Percentiles rank a stretch among this genome's conserved stretches.
Conservation (phyloP, 1,139 yeast genomes). For the Geotrichum carabidarum region DNA sequence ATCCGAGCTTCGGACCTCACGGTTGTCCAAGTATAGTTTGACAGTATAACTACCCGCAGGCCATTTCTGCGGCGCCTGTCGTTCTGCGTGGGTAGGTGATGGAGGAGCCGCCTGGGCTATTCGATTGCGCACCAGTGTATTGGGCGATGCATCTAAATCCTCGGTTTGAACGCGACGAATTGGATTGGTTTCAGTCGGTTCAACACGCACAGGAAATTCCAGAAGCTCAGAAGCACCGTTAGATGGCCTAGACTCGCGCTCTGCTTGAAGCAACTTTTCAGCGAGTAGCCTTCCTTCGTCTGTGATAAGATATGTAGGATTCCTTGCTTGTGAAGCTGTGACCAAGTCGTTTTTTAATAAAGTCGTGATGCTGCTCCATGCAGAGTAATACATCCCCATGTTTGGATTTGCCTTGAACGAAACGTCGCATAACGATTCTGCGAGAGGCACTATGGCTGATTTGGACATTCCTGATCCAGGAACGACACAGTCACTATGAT, state of each 20-base stretch:
- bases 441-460: conserved; percentile 53
- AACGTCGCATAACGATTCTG: conserved; percentile 57
- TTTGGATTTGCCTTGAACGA: conserved; percentile 63
- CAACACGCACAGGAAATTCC: neutral
- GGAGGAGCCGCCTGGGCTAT: conserved; percentile 11
- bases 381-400: conserved; percentile 56
- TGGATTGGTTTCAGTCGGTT: neutral
- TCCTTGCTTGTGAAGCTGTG: conserved; percentile 46
- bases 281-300: conserved; percentile 72
- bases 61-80: conserved; percentile 40
- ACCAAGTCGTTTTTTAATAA: conserved; percentile 62
- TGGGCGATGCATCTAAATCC: conserved; percentile 13
- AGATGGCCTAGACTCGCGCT: conserved; percentile 26
- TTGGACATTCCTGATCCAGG: conserved; percentile 52
- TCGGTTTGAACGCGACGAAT: neutral
- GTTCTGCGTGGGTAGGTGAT: neutral
- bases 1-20: conserved; percentile 52
- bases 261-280: conserved; percentile 47
- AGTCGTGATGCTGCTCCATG: conserved; percentile 72
- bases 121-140: conserved; percentile 13
- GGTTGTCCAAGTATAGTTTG: conserved; percentile 64
- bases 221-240: neutral
- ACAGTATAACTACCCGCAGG: conserved; percentile 52
- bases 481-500: conserved; percentile 45
- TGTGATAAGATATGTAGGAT: conserved; percentile 59